phyloP scores from a whole-genome alignment of 768 basidiomycete genomes.

The Russula virescens region DNA sequence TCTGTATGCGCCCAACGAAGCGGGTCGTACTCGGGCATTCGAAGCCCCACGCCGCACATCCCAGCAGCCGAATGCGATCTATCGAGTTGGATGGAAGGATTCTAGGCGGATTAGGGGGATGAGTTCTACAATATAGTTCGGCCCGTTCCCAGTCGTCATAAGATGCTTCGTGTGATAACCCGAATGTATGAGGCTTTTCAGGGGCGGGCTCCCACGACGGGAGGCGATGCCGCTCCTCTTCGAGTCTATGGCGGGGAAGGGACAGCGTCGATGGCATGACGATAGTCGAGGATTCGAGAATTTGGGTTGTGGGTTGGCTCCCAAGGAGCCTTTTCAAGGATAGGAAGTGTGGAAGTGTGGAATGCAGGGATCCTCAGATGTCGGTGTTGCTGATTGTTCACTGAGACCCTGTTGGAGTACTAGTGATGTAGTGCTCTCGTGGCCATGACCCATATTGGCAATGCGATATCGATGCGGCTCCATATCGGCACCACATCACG shows the following conservation, averaged over 20 bases:
- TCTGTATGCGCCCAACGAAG: conserved; percentile 41
- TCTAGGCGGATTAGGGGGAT: conserved; percentile 38
- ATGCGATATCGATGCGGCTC: too few relatives aligned
- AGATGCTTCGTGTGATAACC: conserved; percentile 51
- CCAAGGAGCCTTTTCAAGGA: too few relatives aligned
- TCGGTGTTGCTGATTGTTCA: too few relatives aligned
- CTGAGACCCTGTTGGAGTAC: too few relatives aligned
- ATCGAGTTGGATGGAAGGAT: conserved; percentile 48
- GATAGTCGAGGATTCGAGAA: neutral
- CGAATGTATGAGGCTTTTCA: conserved; percentile 43
- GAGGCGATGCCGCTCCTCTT: neutral
- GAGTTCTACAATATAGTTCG: conserved; percentile 42
- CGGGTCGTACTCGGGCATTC: conserved; percentile 36
- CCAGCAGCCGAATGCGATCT: conserved; percentile 44
- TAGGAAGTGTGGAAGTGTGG: too few relatives aligned
- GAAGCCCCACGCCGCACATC: conserved; percentile 51
- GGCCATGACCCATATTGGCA: too few relatives aligned
- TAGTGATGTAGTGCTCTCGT: too few relatives aligned
- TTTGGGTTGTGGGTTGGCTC: too few relatives aligned
- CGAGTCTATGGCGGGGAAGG: neutral
- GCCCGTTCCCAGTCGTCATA: conserved; percentile 50
- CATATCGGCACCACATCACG: too few relatives aligned
- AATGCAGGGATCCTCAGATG: too few relatives aligned
- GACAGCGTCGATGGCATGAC: neutral
- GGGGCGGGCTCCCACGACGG: conserved; percentile 55